Conservation (phyloP, 169 alveolate species). For the Babesia bovis region DNA sequence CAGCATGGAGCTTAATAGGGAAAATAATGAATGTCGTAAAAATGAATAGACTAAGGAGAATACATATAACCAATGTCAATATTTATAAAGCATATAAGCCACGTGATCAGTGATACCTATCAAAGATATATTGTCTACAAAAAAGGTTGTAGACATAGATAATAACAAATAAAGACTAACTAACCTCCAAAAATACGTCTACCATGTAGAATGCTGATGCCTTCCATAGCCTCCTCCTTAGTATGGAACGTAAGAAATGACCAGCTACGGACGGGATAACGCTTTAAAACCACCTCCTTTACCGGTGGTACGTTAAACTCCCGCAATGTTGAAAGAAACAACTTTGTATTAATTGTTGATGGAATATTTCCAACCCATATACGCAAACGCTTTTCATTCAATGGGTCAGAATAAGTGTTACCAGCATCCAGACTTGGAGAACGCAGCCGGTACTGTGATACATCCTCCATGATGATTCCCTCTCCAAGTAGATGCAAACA, state of each 20-base stretch:
- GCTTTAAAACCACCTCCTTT: constrained; percentile 39
- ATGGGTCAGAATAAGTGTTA: constrained; percentile 34
- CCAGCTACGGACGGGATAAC: constrained; percentile 52
- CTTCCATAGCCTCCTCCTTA: constrained; percentile 42
- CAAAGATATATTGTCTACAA: not conserved
- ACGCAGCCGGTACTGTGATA: not conserved
- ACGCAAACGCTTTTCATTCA: constrained; percentile 48
- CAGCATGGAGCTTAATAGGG: not conserved
- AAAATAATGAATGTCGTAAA: not conserved
- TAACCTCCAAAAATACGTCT: constrained; percentile 41
- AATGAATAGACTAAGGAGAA: too few relatives aligned
- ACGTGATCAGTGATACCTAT: not conserved
- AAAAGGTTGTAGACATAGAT: not conserved
- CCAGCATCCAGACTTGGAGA: constrained; percentile 1
- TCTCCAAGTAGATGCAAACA: not conserved
- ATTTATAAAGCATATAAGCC: too few relatives aligned
- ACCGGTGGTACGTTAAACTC: constrained; percentile 47
- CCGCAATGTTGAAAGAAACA: constrained; percentile 17
- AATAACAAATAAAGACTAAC: constrained; percentile 5
- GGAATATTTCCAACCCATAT: constrained; percentile 68
- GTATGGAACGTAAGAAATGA: constrained; percentile 47
- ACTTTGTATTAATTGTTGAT: constrained; percentile 6
- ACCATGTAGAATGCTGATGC: constrained; percentile 35
- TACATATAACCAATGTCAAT: too few relatives aligned
- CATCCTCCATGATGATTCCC: constrained; percentile 19